Conservation (phyloP, 2,329 filamentous ascomycete genomes). For the Exophiala aquamarina region DNA sequence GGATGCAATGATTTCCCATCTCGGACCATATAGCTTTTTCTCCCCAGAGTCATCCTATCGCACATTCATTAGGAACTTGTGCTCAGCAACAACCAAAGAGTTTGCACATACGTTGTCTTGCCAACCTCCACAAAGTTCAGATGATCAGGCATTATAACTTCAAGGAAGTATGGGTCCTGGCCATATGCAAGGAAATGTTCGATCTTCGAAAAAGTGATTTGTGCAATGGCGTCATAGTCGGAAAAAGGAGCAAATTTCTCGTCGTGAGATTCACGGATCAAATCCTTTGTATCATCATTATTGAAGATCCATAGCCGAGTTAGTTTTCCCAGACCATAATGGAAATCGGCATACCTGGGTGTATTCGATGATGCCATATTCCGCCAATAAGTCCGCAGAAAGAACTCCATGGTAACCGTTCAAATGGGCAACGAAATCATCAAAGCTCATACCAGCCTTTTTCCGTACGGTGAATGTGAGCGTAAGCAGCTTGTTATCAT, state of each 20-base stretch:
- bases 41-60: not conserved
- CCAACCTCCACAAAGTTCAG: conserved; percentile 20
- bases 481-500: not conserved
- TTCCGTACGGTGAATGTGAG: not conserved
- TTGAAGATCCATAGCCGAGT: not conserved
- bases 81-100: not conserved
- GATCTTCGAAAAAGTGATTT: conserved; percentile 4
- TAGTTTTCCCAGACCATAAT: not conserved
- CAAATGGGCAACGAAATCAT: conserved; percentile 1
- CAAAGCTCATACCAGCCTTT: not conserved
- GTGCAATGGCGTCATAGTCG: not conserved
- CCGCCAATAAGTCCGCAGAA: not conserved
- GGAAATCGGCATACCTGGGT: conserved; percentile 1
- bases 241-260: conserved; percentile 1
- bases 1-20: not conserved
- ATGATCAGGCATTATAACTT: conserved; percentile 4
- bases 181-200: conserved; percentile 2
- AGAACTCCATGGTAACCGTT: not conserved
- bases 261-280: conserved; percentile 1
- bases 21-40: not conserved
- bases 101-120: not conserved
- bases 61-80: not conserved
- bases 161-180: not conserved
- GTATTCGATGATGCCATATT: conserved; percentile 5
- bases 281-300: not conserved